Percentiles rank a stretch among this genome's conserved stretches.
These are phyloP conservation scores for Trichoderma reesei DNA, from an alignment of 495 filamentous ascomycete species.

Conservation along the genomic window DNA sequence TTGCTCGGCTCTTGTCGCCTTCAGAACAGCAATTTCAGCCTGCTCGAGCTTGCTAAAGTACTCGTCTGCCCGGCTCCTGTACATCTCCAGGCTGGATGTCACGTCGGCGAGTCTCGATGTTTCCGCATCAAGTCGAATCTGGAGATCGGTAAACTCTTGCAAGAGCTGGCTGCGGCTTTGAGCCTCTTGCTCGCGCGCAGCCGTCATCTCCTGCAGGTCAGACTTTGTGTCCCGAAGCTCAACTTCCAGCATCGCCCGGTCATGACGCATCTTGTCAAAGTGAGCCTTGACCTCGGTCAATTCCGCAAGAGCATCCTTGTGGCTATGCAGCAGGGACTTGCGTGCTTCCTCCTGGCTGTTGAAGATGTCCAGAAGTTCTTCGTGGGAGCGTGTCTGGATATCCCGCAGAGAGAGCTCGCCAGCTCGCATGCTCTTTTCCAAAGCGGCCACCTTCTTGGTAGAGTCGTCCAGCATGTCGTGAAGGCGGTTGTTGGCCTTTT, in stretches of 20 bases:
- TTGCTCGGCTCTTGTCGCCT: slow-evolving; percentile 83
- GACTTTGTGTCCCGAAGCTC: slow-evolving; percentile 78
- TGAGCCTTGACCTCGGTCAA: slow-evolving; percentile 76
- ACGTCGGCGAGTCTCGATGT: slow-evolving; percentile 77
- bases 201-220: slow-evolving; percentile 70
- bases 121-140: slow-evolving; percentile 87
- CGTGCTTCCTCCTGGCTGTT: slow-evolving; percentile 89
- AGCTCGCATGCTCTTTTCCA: slow-evolving; percentile 77
- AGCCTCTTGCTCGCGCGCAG: slow-evolving; percentile 73
- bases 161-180: slow-evolving; percentile 77
- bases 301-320: slow-evolving; percentile 78
- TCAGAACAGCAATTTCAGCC: slow-evolving; percentile 89
- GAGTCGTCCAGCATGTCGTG: slow-evolving; percentile 96
- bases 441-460: slow-evolving; percentile 77
- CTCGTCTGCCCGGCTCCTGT: slow-evolving; percentile 89
- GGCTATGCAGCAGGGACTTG: slow-evolving; percentile 65
- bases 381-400: slow-evolving; percentile 85
- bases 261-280: slow-evolving; percentile 75
- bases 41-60: slow-evolving; percentile 98
- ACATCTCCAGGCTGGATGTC: slow-evolving; percentile 70
- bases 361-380: slow-evolving; percentile 88
- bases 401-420: slow-evolving; percentile 89
- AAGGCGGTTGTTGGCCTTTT: slow-evolving; percentile 82
- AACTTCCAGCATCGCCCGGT: slow-evolving; percentile 69
- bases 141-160: slow-evolving; percentile 86